Base-by-base conservation (phyloP, 2,329 filamentous ascomycete genomes). In the Cordyceps pruinosa region DNA sequence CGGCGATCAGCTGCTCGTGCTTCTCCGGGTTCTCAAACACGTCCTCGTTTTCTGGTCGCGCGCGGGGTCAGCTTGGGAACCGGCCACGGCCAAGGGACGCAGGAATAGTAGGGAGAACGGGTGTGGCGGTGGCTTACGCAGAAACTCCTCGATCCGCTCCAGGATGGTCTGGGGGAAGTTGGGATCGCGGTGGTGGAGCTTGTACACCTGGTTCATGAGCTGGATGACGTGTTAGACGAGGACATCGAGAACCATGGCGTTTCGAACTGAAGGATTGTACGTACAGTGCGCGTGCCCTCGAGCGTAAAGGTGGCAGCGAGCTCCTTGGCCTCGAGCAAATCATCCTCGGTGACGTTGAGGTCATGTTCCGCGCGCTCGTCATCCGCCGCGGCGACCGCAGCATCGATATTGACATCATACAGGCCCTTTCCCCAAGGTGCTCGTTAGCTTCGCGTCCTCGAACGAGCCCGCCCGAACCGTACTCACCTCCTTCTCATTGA, bases 21-120 rank as follows among this genome's bases (percentile, higher is more conserved):
- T 73, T 72, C 45, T 74, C 70, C 13, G 74, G 74, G 45, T 72
- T 65, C 48, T 66, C 64, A 53, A 73, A 69, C 35, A 77, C 59
- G 25, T 60, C 45, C 2, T 63, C 59, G 37, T 67, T 65, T 28
- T 61, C 64, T 57, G 28, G n/a, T n/a, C n/a, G 9, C 17, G 26
- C 28, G 19, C 26, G 15, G 45, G 34, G n/a, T 6, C 37, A 19
- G 3, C 17, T 19, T n/a, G n/a, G n/a, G n/a, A n/a, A n/a, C n/a
- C n/a, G n/a, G n/a, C 17, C 17, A 21, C n/a, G 37, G n/a, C 21
- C 21, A 41, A 28, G 8, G 25, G 9, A 17, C 15, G 25, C 2
- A 26, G 17, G 21, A 17, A 5, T 30, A 12, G 15, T n/a, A 12
- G 6, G 10, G 8, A 19, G 4, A 28, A 13, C 4, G 26, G 7